Evolutionary conservation across 257 asterid species (phyloP).

Genomic region (Nyctanthes arbortristis): DNA sequence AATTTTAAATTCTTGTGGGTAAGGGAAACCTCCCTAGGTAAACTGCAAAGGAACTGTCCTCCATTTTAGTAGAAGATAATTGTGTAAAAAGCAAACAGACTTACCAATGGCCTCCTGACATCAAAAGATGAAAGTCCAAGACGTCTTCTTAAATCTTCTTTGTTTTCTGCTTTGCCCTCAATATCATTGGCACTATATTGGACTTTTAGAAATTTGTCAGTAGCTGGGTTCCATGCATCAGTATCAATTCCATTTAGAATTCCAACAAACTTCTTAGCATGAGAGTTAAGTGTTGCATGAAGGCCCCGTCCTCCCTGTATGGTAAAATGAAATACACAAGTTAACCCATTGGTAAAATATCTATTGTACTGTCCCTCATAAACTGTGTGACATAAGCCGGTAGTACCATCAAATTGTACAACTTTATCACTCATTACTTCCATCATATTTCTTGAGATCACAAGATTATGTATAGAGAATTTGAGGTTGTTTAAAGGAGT

Average conservation of each 20-base stretch:
- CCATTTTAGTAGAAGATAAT: background rate
- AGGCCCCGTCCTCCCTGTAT: slow-evolving; percentile 88
- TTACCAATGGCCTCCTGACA: slow-evolving; percentile 75
- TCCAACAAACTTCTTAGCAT: slow-evolving; percentile 84
- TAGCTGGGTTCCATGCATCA: slow-evolving; percentile 93
- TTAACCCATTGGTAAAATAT: background rate
- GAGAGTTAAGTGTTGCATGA: slow-evolving; percentile 66
- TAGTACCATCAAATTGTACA: too few relatives aligned
- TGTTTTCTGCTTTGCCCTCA: slow-evolving; percentile 78
- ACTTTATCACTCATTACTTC: background rate
- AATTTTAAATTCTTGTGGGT: background rate
- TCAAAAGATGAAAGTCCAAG: slow-evolving; percentile 62
- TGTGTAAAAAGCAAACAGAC: slow-evolving; percentile 18
- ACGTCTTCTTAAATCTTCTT: slow-evolving; percentile 73
- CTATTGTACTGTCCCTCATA: background rate
- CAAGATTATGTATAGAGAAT: background rate
- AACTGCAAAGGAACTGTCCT: background rate
- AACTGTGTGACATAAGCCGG: too few relatives aligned
- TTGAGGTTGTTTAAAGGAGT: background rate
- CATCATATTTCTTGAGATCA: background rate
- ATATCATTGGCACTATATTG: slow-evolving; percentile 72
- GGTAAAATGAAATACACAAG: slow-evolving; percentile 20
- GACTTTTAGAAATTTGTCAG: slow-evolving; percentile 70
- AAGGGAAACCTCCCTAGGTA: background rate
- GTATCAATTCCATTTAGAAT: slow-evolving; percentile 93